These are phyloP conservation scores for Boletellus sp. DNA, from an alignment of 768 basidiomycete species.

Conservation along the genomic window DNA sequence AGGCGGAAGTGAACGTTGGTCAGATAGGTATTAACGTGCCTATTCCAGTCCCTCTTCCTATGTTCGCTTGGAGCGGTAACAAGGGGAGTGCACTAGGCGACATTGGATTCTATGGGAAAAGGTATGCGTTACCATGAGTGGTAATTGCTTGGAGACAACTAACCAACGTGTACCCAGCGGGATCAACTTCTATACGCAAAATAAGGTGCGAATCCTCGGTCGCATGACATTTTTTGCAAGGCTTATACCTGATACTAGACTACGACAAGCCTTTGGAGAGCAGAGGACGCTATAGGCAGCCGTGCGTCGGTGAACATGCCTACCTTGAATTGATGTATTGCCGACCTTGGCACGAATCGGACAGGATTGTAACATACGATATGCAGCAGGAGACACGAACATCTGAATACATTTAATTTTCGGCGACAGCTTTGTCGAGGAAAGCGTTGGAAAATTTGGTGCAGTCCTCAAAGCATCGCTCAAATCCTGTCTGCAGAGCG, in stretches of 20 bases:
- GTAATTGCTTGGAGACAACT: not conserved
- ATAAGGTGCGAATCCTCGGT: constrained; percentile 56
- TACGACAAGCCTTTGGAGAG: constrained; percentile 88
- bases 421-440: constrained; percentile 56
- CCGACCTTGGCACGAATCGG: not conserved
- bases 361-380: constrained; percentile 10
- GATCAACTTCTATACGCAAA: constrained; percentile 94
- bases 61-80: constrained; percentile 98
- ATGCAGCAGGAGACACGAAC: not conserved
- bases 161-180: constrained; percentile 45
- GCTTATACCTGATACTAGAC: constrained; percentile 51
- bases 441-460: constrained; percentile 72
- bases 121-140: constrained; percentile 37
- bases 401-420: constrained; percentile 16
- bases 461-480: constrained; percentile 76
- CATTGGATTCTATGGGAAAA: constrained; percentile 87
- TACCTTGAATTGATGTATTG: constrained; percentile 46
- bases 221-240: not conserved
- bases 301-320: constrained; percentile 87
- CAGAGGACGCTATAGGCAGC: constrained; percentile 76
- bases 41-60: constrained; percentile 87
- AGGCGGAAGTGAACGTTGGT: constrained; percentile 81
- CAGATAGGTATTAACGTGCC: constrained; percentile 94
- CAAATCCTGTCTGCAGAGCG: constrained; percentile 58
- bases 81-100: constrained; percentile 85